Evolutionary conservation across 768 basidiomycete species (phyloP).

Genomic region (Mycena vitilis): DNA sequence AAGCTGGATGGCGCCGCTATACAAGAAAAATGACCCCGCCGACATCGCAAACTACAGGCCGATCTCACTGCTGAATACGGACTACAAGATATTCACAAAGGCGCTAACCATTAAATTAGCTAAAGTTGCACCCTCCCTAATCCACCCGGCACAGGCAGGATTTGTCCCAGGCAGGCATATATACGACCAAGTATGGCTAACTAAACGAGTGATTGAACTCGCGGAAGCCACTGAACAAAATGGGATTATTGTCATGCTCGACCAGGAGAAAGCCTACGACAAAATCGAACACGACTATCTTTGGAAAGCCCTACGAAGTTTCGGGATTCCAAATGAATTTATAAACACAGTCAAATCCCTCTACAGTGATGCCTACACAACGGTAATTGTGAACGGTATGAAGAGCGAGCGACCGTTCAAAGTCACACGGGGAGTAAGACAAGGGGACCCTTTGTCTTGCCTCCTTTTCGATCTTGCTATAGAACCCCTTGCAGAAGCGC

Average conservation of each 20-base stretch:
- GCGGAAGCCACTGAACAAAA: constrained; percentile 32
- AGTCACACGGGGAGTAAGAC: constrained; percentile 43
- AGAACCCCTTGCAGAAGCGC: constrained; percentile 42
- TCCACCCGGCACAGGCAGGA: constrained; percentile 42
- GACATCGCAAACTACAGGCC: constrained; percentile 41
- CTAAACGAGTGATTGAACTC: constrained; percentile 30
- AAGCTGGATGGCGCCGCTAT: constrained; percentile 43
- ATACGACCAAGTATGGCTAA: constrained; percentile 38
- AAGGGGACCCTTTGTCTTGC: constrained; percentile 48
- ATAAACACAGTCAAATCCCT: constrained; percentile 37
- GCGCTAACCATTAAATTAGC: constrained; percentile 32
- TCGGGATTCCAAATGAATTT: constrained; percentile 27
- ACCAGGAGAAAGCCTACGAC: no score
- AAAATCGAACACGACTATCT: constrained; percentile 36
- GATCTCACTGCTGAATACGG: constrained; percentile 36
- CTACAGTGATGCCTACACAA: constrained; percentile 37
- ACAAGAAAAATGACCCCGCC: constrained; percentile 45
- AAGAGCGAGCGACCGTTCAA: constrained; percentile 27
- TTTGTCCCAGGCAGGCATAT: constrained; percentile 41
- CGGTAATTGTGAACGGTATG: constrained; percentile 41
- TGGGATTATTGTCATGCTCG: constrained; percentile 5
- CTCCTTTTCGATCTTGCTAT: constrained; percentile 32
- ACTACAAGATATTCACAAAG: constrained; percentile 35
- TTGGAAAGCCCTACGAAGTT: constrained; percentile 1
- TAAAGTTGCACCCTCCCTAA: constrained; percentile 17